Evolutionary conservation across 2,329 filamentous ascomycete genomes (phyloP).

Genomic region (Fusarium acutatum): DNA sequence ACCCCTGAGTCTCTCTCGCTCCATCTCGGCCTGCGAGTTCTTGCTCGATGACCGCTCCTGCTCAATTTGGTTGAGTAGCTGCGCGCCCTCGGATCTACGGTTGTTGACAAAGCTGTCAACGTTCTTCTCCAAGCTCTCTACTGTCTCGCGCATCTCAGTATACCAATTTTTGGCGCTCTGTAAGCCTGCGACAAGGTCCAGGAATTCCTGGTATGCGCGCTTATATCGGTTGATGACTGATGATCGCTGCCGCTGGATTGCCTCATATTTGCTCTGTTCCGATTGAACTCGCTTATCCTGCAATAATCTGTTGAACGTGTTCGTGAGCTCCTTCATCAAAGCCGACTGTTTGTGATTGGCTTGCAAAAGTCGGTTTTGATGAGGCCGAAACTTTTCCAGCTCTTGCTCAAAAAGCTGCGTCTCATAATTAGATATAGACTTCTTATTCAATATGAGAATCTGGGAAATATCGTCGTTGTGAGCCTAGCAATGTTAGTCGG

Average conservation of each 20-base stretch:
- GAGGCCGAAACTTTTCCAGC: conserved; percentile 94
- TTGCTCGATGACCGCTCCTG: conserved; percentile 73
- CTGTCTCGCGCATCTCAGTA: conserved; percentile 92
- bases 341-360: conserved; percentile 95
- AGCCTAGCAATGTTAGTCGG: conserved; percentile 64
- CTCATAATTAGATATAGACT: conserved; percentile 92
- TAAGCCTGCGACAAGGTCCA: conserved; percentile 86
- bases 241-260: conserved; percentile 82
- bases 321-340: conserved; percentile 92
- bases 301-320: conserved; percentile 84
- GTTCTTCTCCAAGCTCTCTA: conserved; percentile 91
- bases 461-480: conserved; percentile 98
- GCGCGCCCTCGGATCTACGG: conserved; percentile 86
- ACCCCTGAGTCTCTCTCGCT: conserved; percentile 85
- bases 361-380: conserved; percentile 90
- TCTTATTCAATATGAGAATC: conserved; percentile 97
- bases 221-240: conserved; percentile 88
- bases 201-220: conserved; percentile 89
- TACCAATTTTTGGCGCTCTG: conserved; percentile 93
- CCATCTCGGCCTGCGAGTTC: conserved; percentile 74
- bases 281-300: conserved; percentile 94
- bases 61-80: conserved; percentile 89
- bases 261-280: conserved; percentile 95
- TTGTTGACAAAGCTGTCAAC: conserved; percentile 98
- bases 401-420: conserved; percentile 92